Conservation (phyloP, 2,329 filamentous ascomycete genomes). For the Botrytis medusae region DNA sequence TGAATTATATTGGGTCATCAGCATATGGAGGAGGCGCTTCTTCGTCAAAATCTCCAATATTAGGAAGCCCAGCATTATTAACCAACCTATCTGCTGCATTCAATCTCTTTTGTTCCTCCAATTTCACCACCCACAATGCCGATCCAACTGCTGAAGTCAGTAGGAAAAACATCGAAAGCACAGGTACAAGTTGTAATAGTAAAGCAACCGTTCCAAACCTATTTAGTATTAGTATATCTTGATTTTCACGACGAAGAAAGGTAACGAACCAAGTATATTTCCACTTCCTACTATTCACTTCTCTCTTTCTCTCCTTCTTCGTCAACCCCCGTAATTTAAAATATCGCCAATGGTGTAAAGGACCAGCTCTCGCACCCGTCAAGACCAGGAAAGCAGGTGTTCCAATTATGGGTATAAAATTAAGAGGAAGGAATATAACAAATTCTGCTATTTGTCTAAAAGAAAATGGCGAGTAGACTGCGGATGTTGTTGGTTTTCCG, state of each 20-base stretch:
- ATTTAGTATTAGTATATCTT: conserved; percentile 23
- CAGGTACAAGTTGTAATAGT: conserved; percentile 80
- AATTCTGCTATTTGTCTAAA: conserved; percentile 89
- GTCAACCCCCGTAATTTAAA: conserved; percentile 76
- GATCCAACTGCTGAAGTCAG: conserved; percentile 82
- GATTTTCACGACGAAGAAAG: neutral
- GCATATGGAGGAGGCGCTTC: conserved; percentile 35
- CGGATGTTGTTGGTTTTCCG: conserved; percentile 74
- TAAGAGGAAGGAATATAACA: conserved; percentile 74
- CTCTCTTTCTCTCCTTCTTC: conserved; percentile 70
- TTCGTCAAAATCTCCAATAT: conserved; percentile 25
- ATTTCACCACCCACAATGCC: conserved; percentile 78
- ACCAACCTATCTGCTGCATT: conserved; percentile 27
- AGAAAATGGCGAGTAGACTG: conserved; percentile 85
- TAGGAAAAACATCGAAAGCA: conserved; percentile 91
- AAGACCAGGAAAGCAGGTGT: conserved; percentile 83
- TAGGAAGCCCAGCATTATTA: conserved; percentile 13
- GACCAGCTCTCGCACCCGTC: conserved; percentile 83
- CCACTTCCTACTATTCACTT: conserved; percentile 66
- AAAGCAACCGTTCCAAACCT: conserved; percentile 84
- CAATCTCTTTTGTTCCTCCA: conserved; percentile 57
- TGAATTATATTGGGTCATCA: conserved; percentile 33
- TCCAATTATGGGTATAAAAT: conserved; percentile 81
- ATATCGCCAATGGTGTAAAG: conserved; percentile 87
- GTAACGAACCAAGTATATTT: conserved; percentile 74